Evolutionary conservation across 2,329 filamentous ascomycete genomes (phyloP), one percentile per base, ranked within the genome.

Genomic region (Diaporthe velutina): DNA sequence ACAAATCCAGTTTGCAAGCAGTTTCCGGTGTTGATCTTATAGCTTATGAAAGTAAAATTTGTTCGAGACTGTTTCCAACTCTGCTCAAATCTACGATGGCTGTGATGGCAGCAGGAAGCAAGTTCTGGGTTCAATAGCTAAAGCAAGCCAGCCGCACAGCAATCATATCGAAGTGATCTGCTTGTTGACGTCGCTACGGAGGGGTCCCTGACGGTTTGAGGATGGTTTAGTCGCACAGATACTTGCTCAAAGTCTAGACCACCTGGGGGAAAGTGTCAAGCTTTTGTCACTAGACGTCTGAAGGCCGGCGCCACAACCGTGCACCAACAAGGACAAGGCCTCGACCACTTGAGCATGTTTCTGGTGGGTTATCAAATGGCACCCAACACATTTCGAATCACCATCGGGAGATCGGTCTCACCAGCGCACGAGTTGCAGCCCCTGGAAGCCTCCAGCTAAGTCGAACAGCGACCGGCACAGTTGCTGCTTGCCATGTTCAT

Each of bases 231-330:
- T 55, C 35, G 61, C 61, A 52, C 48, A 66, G 54, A 73, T 75
- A 75, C 70, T 75, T 75, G 73, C 73, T 75, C 73, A 75, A 3
- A 22, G 48, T 35, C 61, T 73, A 75, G 42, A 67, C 73, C 64
- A 35, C 8, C 33, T 66, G 17, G 13, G 45, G 73, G 17, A 42
- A 75, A 73, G 61, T 54, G 64, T 68, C 60, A 58, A 57, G 38
- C 71, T 40, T 68, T 58, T 48, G 45, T 73, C n/a, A 7, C 40
- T 48, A 40, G 10, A 67, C 60, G 38, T 64, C 55, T 71, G 30
- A n/a, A 61, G 38, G 30, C 42, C 52, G 42, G 54, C 54, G 71
- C 71, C 60, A 73, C 71, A 70, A 52, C 61, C 60, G 61, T 54
- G 66, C 72, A 42, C 55, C 25, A 50, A 19, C 70, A 67, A 57